phyloP scores from a whole-genome alignment of 2,329 filamentous ascomycete genomes.

The Penicillium concentricum region DNA sequence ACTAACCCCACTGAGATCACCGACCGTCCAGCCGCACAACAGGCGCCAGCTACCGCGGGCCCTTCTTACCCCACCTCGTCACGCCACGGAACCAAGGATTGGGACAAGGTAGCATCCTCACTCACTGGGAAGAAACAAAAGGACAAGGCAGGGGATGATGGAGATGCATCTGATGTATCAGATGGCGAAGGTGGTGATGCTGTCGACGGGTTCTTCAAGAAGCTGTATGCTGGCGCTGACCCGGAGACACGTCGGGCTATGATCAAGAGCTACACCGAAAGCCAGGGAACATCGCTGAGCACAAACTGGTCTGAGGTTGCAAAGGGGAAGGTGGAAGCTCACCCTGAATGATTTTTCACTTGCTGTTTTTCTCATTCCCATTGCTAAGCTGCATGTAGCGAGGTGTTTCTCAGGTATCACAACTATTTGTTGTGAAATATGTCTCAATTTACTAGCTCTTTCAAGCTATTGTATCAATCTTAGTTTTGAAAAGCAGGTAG shows the following conservation, averaged over 20 bases:
- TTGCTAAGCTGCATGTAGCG: constrained; percentile 11
- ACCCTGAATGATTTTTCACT: constrained; percentile 22
- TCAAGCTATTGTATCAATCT: background rate
- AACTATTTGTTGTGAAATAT: background rate
- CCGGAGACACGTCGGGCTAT: constrained; percentile 85
- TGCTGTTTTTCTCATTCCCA: constrained; percentile 1
- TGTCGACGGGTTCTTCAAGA: constrained; percentile 84
- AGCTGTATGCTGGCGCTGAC: constrained; percentile 73
- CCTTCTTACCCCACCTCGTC: constrained; percentile 86
- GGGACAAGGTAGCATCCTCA: constrained; percentile 72
- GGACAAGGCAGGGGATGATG: constrained; percentile 19
- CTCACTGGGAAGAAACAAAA: constrained; percentile 42
- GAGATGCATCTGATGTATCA: constrained; percentile 28
- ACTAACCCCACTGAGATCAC: constrained; percentile 19
- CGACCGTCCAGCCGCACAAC: constrained; percentile 18
- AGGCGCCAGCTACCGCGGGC: constrained; percentile 30
- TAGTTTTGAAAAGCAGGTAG: background rate
- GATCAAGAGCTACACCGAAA: constrained; percentile 96
- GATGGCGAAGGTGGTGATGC: constrained; percentile 55
- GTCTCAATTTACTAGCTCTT: background rate
- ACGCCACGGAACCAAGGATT: constrained; percentile 78
- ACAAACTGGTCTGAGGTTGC: constrained; percentile 88
- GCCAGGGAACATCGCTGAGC: constrained; percentile 86
- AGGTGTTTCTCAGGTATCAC: background rate
- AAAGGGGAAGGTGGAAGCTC: constrained; percentile 63